Conservation (phyloP, 2,329 filamentous ascomycete species). For the Botrytis aclada region DNA sequence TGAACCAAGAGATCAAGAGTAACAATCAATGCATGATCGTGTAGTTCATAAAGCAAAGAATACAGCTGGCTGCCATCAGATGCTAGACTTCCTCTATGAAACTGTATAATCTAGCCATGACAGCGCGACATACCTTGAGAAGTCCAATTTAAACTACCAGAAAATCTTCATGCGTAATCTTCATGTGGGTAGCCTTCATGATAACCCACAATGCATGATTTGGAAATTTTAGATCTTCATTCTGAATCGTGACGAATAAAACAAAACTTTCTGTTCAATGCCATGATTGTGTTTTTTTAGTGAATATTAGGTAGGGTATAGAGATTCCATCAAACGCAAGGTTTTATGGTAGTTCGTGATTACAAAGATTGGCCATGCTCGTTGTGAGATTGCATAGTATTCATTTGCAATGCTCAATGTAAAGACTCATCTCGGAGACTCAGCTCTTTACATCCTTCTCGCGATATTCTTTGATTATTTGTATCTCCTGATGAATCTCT, state of each 20-base stretch:
- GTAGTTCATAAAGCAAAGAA: not conserved
- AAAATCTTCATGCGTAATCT: not conserved
- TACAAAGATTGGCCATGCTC: not conserved
- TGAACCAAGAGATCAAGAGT: not conserved
- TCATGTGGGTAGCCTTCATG: not conserved
- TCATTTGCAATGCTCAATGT: not conserved
- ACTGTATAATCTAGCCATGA: too few species aligned
- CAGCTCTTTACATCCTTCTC: not conserved
- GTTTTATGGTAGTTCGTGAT: too few species aligned
- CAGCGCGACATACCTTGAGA: not conserved
- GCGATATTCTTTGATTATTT: not conserved
- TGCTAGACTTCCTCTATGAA: not conserved
- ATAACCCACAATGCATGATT: not conserved
- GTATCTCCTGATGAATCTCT: not conserved
- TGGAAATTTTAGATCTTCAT: not conserved
- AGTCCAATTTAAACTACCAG: fast-evolving
- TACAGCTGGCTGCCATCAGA: not conserved
- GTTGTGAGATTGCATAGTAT: not conserved
- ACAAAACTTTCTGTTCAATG: too few species aligned
- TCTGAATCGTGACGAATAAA: too few species aligned
- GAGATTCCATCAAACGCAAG: too few species aligned
- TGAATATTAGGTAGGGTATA: too few species aligned
- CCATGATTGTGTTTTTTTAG: too few species aligned
- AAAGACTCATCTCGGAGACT: not conserved
- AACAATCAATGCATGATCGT: not conserved